Conservation (phyloP, 257 asterid species). For the Nicotiana sylvestris region DNA sequence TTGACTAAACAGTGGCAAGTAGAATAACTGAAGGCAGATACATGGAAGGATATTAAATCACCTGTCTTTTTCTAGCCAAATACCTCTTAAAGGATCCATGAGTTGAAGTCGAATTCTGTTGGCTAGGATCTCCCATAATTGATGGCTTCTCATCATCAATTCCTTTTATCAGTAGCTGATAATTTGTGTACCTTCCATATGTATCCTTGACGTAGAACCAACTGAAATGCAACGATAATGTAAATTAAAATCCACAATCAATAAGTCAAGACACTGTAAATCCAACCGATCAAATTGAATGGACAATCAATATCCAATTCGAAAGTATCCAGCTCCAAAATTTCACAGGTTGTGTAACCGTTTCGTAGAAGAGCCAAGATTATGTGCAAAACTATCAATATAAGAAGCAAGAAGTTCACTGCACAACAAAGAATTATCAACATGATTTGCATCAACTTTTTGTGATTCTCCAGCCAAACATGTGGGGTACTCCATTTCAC, state of each 20-base stretch:
- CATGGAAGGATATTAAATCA: neutral
- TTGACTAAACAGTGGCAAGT: neutral
- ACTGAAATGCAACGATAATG: slow-evolving; percentile 28
- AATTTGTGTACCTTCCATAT: slow-evolving; percentile 84
- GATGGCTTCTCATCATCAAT: slow-evolving; percentile 69
- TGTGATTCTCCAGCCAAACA: no score
- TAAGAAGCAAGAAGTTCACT: no score
- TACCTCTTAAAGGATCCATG: slow-evolving; percentile 53
- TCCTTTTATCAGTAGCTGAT: slow-evolving; percentile 71
- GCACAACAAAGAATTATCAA: no score
- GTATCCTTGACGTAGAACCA: slow-evolving; percentile 82
- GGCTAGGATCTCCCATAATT: slow-evolving; percentile 72
- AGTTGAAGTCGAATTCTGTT: slow-evolving; percentile 52
- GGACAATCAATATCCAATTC: no score
- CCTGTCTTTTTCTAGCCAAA: slow-evolving; percentile 44
- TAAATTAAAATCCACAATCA: slow-evolving; percentile 21
- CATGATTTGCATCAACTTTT: no score
- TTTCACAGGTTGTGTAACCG: no score
- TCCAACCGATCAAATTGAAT: no score
- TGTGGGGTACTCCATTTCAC: no score
- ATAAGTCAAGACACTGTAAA: slow-evolving; percentile 10
- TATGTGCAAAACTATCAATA: no score
- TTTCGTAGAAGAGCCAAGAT: no score
- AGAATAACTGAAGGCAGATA: neutral
- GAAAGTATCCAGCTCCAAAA: no score